These are phyloP conservation scores for Ramalina intermedia DNA, from an alignment of 495 filamentous ascomycete species.

Conservation along the genomic window DNA sequence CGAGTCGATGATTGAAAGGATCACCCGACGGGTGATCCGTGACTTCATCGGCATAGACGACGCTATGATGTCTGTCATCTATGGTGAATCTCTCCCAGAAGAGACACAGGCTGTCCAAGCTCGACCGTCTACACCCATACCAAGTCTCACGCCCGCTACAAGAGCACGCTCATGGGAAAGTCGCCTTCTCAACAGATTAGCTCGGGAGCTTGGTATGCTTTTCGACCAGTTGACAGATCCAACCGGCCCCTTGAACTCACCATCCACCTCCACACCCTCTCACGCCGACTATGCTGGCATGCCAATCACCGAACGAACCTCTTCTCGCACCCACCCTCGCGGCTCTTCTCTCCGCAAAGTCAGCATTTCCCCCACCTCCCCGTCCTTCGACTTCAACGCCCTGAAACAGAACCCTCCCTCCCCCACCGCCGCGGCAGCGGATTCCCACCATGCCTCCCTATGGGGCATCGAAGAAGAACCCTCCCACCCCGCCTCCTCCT, in stretches of 20 bases:
- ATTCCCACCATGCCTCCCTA: conserved; percentile 36
- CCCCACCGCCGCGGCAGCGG: conserved; percentile 15
- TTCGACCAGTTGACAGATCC: conserved; percentile 72
- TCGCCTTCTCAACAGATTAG: conserved; percentile 65
- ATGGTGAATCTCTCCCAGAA: conserved; percentile 63
- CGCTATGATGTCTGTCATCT: conserved; percentile 63
- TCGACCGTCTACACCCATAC: background rate
- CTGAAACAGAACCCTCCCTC: conserved; percentile 12
- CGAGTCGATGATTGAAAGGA: conserved; percentile 63
- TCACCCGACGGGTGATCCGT: conserved; percentile 73
- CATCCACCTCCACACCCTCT: conserved; percentile 35
- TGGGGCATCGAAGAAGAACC: conserved; percentile 57
- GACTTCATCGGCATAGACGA: conserved; percentile 91
- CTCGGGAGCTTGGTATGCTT: conserved; percentile 70
- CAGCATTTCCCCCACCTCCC: conserved; percentile 18
- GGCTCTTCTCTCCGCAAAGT: conserved; percentile 1
- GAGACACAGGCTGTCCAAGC: background rate
- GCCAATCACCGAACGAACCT: conserved; percentile 21
- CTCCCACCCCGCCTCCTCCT: conserved; percentile 6
- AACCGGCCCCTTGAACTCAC: conserved; percentile 63
- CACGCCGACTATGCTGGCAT: conserved; percentile 38
- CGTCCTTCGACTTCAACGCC: conserved; percentile 31
- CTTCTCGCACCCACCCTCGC: conserved; percentile 17
- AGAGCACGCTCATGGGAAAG: conserved; percentile 51
- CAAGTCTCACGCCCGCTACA: conserved; percentile 12